A percentile compares a stretch with the other conserved stretches of the same genome.
Conservation (phyloP, 768 basidiomycete species). For the Pleurotus citrinopileatus region DNA sequence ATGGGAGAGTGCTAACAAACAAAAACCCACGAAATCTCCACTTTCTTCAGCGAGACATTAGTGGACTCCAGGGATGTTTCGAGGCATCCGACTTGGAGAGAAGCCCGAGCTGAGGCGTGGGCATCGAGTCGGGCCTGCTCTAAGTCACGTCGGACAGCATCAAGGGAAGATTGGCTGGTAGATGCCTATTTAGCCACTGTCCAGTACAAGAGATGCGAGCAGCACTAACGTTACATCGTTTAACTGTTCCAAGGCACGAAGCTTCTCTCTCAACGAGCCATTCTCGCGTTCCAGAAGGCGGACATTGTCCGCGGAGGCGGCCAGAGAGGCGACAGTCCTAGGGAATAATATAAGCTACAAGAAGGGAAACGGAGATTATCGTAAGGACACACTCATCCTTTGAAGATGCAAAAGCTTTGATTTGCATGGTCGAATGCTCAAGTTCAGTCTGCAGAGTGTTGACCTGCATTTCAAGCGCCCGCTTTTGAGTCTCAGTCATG, state of each 20-base stretch:
- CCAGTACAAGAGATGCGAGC: neutral
- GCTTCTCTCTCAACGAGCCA: neutral
- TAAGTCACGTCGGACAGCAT: neutral
- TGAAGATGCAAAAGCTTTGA: neutral
- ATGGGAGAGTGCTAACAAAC: neutral
- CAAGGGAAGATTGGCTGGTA: neutral
- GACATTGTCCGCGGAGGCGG: neutral
- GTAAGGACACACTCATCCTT: neutral
- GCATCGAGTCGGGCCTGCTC: neutral
- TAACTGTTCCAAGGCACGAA: neutral
- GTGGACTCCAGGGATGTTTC: neutral
- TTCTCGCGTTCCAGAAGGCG: neutral
- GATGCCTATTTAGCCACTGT: neutral
- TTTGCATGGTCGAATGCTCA: neutral
- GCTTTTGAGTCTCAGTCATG: neutral
- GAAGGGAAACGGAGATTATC: neutral
- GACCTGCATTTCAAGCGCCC: slow-evolving; percentile 1
- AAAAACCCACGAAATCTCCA: neutral
- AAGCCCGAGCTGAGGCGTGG: neutral
- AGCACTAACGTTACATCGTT: neutral
- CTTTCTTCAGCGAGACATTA: neutral
- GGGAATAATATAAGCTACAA: neutral
- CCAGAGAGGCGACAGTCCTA: neutral
- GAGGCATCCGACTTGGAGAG: neutral
- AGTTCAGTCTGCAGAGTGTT: slow-evolving; percentile 4